A percentile compares a stretch with the other conserved stretches of the same genome.
phyloP scores from a whole-genome alignment of 192 early-diverging fungal genomes.

The Lobulomyces angularis region DNA sequence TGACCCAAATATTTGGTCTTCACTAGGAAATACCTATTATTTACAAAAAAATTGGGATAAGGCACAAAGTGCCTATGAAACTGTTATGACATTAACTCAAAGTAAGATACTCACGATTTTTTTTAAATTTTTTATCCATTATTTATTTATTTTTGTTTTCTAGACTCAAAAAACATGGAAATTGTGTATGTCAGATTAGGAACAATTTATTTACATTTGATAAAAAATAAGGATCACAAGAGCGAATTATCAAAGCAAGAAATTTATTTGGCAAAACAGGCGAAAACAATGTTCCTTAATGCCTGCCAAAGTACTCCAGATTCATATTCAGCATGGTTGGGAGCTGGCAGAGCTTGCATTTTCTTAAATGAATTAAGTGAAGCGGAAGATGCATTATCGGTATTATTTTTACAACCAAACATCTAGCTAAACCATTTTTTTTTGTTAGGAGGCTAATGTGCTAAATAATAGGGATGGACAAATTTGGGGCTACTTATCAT shows the following conservation, averaged over 20 bases:
- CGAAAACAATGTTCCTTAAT: constrained; percentile 40
- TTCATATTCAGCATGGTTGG: constrained; percentile 34
- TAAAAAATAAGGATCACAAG: no score
- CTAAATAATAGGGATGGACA: constrained; percentile 42
- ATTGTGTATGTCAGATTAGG: constrained; percentile 39
- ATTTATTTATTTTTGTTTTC: no score
- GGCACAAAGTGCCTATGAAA: constrained; percentile 38
- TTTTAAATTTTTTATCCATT: no score
- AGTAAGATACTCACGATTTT: no score
- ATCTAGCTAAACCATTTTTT: not conserved
- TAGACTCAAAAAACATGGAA: constrained; percentile 26
- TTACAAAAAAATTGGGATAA: constrained; percentile 27
- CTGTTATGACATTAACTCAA: constrained; percentile 30
- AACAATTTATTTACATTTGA: constrained; percentile 35
- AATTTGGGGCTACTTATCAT: constrained; percentile 37
- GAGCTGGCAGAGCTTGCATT: constrained; percentile 38
- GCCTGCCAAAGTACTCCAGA: constrained; percentile 25
- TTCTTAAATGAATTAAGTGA: constrained; percentile 29
- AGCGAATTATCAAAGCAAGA: no score
- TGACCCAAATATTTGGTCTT: constrained; percentile 39
- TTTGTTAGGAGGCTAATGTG: constrained; percentile 43
- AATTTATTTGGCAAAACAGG: constrained; percentile 17
- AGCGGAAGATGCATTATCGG: constrained; percentile 41
- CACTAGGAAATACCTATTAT: constrained; percentile 27
- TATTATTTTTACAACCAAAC: constrained; percentile 12